Conservation (phyloP, 1,284 basidiomycete genomes). For the Melampsora abietis-canadensis region DNA sequence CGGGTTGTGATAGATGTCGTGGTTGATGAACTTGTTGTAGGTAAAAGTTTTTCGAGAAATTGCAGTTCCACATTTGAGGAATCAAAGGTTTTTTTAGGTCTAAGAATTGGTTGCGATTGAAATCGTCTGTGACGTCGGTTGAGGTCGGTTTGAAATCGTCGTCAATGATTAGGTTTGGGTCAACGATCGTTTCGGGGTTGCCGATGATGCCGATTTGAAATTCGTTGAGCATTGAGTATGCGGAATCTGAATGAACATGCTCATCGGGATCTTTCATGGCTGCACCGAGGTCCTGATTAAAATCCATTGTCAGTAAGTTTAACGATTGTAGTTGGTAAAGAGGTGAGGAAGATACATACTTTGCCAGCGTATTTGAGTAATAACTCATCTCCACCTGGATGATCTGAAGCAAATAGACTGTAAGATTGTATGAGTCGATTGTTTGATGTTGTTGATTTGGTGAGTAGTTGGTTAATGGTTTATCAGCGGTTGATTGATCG, state of each 20-base stretch:
- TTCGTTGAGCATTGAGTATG: conserved; percentile 87
- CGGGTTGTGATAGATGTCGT: conserved; percentile 79
- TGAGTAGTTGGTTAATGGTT: neutral
- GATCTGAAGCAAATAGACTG: conserved; percentile 69
- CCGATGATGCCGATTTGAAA: conserved; percentile 76
- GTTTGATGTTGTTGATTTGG: neutral
- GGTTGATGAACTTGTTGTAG: conserved; percentile 94
- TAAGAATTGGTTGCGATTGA: conserved; percentile 81
- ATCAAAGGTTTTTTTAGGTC: conserved; percentile 84
- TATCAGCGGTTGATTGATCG: neutral
- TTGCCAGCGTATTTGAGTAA: conserved; percentile 58
- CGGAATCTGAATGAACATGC: conserved; percentile 88
- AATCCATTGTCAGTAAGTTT: conserved; percentile 47
- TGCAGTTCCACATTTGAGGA: conserved; percentile 74
- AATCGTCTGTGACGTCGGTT: conserved; percentile 75
- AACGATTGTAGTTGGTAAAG: neutral
- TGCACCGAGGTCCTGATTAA: conserved; percentile 67
- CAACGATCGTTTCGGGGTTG: conserved; percentile 59
- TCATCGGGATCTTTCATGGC: conserved; percentile 79
- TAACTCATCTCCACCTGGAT: conserved; percentile 80
- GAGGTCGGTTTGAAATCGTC: conserved; percentile 86
- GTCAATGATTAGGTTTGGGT: conserved; percentile 32
- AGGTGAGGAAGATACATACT: conserved; percentile 2
- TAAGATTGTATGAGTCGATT: conserved; percentile 24
- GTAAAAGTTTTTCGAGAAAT: conserved; percentile 92